These are phyloP conservation scores for Beta corolliflora DNA, from an alignment of 179 eudicot genomes.

Conservation along the genomic window DNA sequence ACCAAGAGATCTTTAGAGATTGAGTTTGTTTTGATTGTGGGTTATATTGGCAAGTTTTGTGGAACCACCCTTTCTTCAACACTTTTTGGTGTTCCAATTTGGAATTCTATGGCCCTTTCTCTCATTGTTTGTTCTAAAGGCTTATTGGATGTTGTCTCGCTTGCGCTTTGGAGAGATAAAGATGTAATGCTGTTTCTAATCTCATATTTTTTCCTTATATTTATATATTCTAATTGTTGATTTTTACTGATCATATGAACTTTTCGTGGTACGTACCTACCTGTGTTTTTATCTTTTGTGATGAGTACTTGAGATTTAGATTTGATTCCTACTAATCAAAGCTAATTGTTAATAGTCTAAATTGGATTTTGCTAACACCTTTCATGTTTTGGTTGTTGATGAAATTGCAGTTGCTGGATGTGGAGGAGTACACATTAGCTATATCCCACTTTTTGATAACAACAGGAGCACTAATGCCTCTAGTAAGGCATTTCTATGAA, in stretches of 20 bases:
- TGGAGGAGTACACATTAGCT: conserved; percentile 25
- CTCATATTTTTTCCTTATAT: not conserved
- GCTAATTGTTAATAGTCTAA: too few species aligned
- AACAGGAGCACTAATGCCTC: conserved; percentile 18
- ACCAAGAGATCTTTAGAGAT: not conserved
- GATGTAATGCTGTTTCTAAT: not conserved
- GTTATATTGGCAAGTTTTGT: conserved; percentile 26
- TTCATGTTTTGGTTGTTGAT: not conserved
- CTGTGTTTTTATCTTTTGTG: too few species aligned
- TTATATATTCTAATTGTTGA: too few species aligned
- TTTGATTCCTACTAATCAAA: too few species aligned
- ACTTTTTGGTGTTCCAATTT: conserved; percentile 13
- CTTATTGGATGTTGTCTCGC: conserved; percentile 20
- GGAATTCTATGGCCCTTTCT: conserved; percentile 18
- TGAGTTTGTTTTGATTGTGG: conserved; percentile 19
- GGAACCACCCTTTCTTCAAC: conserved; percentile 16
- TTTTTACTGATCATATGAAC: too few species aligned
- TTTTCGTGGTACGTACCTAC: too few species aligned
- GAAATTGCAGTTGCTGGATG: conserved; percentile 18
- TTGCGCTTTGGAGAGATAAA: conserved; percentile 8
- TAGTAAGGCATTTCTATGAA: conserved; percentile 20
- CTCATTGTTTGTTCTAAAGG: conserved; percentile 29
- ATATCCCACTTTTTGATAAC: conserved; percentile 15
- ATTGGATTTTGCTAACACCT: not conserved
- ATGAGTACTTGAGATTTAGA: too few species aligned